Conservation (phyloP, 345 rosid species). For the Dipteronia sinensis region DNA sequence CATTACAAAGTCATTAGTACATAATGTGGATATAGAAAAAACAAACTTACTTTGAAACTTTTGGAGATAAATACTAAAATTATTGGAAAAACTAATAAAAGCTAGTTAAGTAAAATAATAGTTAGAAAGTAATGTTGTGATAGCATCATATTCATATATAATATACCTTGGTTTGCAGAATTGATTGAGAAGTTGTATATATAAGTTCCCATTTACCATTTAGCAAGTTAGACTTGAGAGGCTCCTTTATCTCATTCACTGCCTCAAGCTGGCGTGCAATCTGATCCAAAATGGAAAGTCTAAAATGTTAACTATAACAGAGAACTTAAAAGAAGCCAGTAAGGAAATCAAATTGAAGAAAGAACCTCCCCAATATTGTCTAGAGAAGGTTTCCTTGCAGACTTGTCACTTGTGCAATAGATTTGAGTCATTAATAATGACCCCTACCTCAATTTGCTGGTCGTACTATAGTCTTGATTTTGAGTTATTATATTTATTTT, state of each 20-base stretch:
- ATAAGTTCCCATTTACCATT: slow-evolving; percentile 48
- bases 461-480: no score
- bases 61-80: neutral
- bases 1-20: neutral
- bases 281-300: neutral
- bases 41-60: neutral
- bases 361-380: neutral
- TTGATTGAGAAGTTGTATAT: slow-evolving; percentile 41
- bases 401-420: no score
- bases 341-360: neutral
- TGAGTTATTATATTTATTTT: no score
- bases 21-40: neutral
- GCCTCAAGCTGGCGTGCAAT: slow-evolving; percentile 30
- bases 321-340: neutral
- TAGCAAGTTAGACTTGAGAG: slow-evolving; percentile 27
- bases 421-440: no score
- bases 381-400: no score
- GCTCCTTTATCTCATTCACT: slow-evolving; percentile 24
- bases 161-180: slow-evolving; percentile 36
- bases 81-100: neutral
- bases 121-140: neutral
- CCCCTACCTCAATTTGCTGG: no score
- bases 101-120: neutral
- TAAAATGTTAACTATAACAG: neutral
- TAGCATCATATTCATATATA: no score